phyloP scores from a whole-genome alignment of 2,329 filamentous ascomycete species.

The Amphichorda felina region DNA sequence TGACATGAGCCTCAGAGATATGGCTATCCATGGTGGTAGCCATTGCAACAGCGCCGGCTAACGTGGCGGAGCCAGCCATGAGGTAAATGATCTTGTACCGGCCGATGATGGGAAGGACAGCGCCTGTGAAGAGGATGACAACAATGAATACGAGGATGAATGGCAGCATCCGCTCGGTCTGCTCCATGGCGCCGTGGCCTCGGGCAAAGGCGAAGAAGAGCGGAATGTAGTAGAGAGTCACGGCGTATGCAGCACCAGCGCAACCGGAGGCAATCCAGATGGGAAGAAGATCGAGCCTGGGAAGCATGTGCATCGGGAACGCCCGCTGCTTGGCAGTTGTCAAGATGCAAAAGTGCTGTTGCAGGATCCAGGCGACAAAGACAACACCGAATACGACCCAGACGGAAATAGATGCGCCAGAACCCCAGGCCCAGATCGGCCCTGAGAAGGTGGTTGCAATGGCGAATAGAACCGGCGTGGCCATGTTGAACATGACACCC shows the following conservation, averaged over 20 bases:
- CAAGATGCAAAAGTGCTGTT: slow-evolving; percentile 31
- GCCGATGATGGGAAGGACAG: slow-evolving; percentile 21
- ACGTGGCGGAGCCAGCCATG: slow-evolving; percentile 11
- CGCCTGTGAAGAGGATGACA: slow-evolving; percentile 21
- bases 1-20: slow-evolving; percentile 13
- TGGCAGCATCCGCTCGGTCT: slow-evolving; percentile 28
- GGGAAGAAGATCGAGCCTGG: slow-evolving; percentile 22
- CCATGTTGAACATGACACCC: slow-evolving; percentile 15
- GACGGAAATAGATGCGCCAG: slow-evolving; percentile 27
- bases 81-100: slow-evolving; percentile 23
- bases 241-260: slow-evolving; percentile 21
- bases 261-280: slow-evolving; percentile 27
- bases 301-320: slow-evolving; percentile 31
- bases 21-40: slow-evolving; percentile 10
- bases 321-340: slow-evolving; percentile 28
- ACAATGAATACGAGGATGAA: slow-evolving; percentile 26
- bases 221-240: slow-evolving; percentile 39
- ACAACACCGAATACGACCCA: slow-evolving; percentile 33
- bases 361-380: slow-evolving; percentile 28
- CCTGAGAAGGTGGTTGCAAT: slow-evolving; percentile 40
- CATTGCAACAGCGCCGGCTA: slow-evolving; percentile 13
- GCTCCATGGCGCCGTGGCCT: slow-evolving; percentile 25
- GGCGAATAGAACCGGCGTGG: slow-evolving; percentile 23
- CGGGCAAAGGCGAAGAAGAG: slow-evolving; percentile 40
- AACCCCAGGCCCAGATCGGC: slow-evolving; percentile 33